Evolutionary conservation across 768 basidiomycete species (phyloP).

Genomic region (Lentinula boryana): DNA sequence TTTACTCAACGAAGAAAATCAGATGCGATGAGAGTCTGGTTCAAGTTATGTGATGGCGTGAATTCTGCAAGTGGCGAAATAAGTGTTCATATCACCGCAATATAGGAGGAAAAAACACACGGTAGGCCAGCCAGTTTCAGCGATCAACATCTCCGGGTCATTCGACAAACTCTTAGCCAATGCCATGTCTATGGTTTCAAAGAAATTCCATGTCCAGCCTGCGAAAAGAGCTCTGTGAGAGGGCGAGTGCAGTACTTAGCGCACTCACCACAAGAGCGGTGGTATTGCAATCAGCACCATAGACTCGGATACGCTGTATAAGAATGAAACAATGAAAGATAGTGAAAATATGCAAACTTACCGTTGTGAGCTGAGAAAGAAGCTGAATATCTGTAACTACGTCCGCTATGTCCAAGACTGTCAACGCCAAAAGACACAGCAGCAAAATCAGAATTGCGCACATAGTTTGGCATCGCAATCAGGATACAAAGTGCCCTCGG

Average conservation of each 20-base stretch:
- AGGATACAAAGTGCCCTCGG: slow-evolving; percentile 62
- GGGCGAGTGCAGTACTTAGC: background rate
- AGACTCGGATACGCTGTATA: slow-evolving; percentile 57
- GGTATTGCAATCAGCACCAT: slow-evolving; percentile 86
- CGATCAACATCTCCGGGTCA: slow-evolving; percentile 79
- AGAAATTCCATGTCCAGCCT: slow-evolving; percentile 78
- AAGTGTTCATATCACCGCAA: no score
- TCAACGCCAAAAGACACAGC: background rate
- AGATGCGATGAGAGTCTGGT: no score
- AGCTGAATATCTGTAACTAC: slow-evolving; percentile 34
- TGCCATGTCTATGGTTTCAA: slow-evolving; percentile 54
- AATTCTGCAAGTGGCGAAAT: no score
- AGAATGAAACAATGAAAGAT: background rate
- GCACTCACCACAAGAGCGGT: slow-evolving; percentile 60
- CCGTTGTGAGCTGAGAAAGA: slow-evolving; percentile 79
- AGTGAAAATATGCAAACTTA: background rate
- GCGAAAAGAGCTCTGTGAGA: slow-evolving; percentile 57
- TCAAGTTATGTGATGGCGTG: no score
- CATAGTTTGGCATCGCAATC: slow-evolving; percentile 52
- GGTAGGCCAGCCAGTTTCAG: slow-evolving; percentile 82
- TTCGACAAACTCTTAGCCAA: slow-evolving; percentile 52
- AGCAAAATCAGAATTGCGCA: slow-evolving; percentile 28
- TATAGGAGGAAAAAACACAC: no score
- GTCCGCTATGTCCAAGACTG: background rate
- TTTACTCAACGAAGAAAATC: no score